Conservation (phyloP, 2,329 filamentous ascomycete genomes). For the Coniella vitis region DNA sequence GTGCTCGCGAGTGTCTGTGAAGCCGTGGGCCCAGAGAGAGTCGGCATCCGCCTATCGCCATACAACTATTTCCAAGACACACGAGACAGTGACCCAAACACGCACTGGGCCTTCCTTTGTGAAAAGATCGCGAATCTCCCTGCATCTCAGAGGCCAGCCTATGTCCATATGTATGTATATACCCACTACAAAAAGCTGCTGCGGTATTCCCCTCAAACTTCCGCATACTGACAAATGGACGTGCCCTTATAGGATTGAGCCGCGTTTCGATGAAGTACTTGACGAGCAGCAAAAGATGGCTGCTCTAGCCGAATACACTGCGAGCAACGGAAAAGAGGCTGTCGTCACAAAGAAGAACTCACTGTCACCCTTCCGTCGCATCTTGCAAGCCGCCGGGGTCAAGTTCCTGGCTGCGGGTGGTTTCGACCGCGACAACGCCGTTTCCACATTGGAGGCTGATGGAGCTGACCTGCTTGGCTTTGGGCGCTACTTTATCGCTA, state of each 20-base stretch:
- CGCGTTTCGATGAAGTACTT: slow-evolving; percentile 39
- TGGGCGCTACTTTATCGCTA: slow-evolving; percentile 42
- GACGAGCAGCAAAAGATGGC: slow-evolving; percentile 36
- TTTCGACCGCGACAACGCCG: slow-evolving; percentile 31
- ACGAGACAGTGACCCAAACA: slow-evolving; percentile 24
- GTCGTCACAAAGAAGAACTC: slow-evolving; percentile 20
- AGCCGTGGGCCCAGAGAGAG: slow-evolving; percentile 42
- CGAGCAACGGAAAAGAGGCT: slow-evolving; percentile 17
- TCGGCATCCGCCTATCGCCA: slow-evolving; percentile 53
- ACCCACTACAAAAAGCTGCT: not conserved
- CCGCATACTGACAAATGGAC: not conserved
- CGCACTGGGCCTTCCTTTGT: slow-evolving; percentile 31
- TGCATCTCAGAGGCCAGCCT: slow-evolving; percentile 28
- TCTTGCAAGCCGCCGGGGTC: slow-evolving; percentile 32
- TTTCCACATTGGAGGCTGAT: slow-evolving; percentile 34
- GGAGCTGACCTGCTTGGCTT: slow-evolving; percentile 39
- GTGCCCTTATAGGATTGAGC: slow-evolving; percentile 31
- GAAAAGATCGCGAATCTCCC: slow-evolving; percentile 28
- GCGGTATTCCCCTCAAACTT: not conserved
- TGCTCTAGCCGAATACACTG: slow-evolving; percentile 26
- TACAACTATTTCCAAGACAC: slow-evolving; percentile 27
- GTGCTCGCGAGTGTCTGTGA: slow-evolving; percentile 33
- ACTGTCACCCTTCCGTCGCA: slow-evolving; percentile 33
- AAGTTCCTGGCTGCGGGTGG: slow-evolving; percentile 44
- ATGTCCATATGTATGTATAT: slow-evolving; percentile 38